Evolutionary conservation across 345 rosid genomes (phyloP).

Genomic region (Pistacia atlantica): DNA sequence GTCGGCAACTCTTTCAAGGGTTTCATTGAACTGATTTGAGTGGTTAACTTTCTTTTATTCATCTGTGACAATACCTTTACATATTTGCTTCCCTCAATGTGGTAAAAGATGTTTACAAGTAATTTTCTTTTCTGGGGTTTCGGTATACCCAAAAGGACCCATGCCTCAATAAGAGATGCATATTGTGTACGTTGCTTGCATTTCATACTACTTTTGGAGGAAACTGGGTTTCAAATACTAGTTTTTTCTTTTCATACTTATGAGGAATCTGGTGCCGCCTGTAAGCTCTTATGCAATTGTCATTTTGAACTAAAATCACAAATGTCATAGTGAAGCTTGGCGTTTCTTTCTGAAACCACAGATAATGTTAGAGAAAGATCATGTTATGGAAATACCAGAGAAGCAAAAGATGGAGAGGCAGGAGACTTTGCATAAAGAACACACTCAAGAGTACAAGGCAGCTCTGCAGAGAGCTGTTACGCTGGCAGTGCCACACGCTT

Average conservation of each 20-base stretch:
- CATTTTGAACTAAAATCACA: neutral
- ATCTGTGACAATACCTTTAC: no score
- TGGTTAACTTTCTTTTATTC: no score
- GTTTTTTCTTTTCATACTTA: neutral
- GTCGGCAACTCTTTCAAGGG: neutral
- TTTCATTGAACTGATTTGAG: neutral
- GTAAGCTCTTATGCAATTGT: neutral
- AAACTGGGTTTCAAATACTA: no score
- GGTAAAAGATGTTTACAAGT: neutral
- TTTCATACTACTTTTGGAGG: no score
- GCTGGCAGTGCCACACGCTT: slow-evolving; percentile 73
- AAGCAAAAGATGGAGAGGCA: slow-evolving; percentile 92
- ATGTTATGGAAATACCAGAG: slow-evolving; percentile 62
- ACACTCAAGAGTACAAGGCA: slow-evolving; percentile 72
- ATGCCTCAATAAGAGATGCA: neutral
- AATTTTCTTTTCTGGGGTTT: no score
- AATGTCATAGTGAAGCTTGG: neutral
- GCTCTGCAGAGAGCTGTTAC: slow-evolving; percentile 85
- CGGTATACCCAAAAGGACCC: no score
- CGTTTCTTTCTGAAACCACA: slow-evolving; percentile 14
- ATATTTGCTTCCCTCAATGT: no score
- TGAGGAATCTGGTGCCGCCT: neutral
- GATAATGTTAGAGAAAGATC: slow-evolving; percentile 81
- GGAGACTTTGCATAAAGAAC: slow-evolving; percentile 70
- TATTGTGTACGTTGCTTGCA: no score